Evolutionary conservation across 768 basidiomycete species (phyloP).

Genomic region (Phanerodontia chrysosporium): DNA sequence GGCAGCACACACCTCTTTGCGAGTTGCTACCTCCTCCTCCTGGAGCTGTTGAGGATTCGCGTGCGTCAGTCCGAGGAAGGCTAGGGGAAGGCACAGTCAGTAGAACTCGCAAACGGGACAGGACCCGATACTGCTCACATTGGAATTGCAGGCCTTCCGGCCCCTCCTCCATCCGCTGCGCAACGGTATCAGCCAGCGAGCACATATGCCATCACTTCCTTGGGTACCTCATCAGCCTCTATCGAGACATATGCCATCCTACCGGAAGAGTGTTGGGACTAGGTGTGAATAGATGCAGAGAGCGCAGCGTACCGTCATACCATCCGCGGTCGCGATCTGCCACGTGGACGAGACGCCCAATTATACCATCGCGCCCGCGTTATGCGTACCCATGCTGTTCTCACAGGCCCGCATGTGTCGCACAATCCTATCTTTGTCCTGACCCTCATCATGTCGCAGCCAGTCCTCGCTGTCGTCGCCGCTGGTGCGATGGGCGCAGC

Average conservation of each 20-base stretch:
- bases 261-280: neutral
- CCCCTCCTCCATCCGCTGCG: constrained; percentile 28
- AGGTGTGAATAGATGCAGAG: neutral
- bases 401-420: neutral
- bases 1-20: constrained; percentile 1
- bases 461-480: constrained; percentile 43
- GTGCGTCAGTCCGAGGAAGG: constrained; percentile 25
- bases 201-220: neutral
- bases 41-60: constrained; percentile 10
- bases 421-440: neutral
- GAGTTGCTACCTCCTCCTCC: neutral
- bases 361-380: neutral
- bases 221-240: constrained; percentile 27
- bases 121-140: constrained; percentile 16
- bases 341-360: neutral
- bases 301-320: neutral
- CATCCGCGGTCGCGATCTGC: neutral
- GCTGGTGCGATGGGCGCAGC: constrained; percentile 60
- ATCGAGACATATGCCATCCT: constrained; percentile 28
- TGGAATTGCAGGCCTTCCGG: constrained; percentile 28
- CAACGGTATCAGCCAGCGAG: constrained; percentile 3
- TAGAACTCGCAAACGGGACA: neutral
- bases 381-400: neutral
- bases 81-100: constrained; percentile 3
- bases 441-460: constrained; percentile 10